Conservation (phyloP, 495 filamentous ascomycete species). For the Tuber borchii region DNA sequence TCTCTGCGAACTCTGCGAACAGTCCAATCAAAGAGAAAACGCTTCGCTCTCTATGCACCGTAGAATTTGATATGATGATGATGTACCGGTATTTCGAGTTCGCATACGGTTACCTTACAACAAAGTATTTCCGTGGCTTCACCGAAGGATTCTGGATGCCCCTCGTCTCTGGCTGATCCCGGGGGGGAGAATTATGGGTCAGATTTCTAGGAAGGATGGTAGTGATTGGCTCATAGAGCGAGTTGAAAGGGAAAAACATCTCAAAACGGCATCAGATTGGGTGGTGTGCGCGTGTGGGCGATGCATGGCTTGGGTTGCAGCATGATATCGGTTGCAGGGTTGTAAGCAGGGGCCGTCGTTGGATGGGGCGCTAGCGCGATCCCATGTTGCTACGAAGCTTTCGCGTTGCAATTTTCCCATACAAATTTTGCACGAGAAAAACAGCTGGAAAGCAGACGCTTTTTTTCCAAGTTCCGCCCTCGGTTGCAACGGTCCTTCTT, state of each 20-base stretch:
- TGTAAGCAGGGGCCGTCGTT: slow-evolving; percentile 4
- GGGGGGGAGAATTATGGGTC: neutral
- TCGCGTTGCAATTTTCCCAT: slow-evolving; percentile 37
- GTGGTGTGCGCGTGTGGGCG: neutral
- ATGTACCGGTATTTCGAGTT: neutral
- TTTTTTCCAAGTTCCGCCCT: slow-evolving; percentile 35
- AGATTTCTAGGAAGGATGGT: neutral
- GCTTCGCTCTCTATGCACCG: too few species aligned
- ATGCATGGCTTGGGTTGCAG: slow-evolving; percentile 4
- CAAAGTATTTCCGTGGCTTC: slow-evolving; percentile 2
- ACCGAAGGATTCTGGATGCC: neutral
- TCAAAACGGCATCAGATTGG: neutral
- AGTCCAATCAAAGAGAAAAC: too few species aligned
- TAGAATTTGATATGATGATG: neutral
- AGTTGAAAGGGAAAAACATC: neutral
- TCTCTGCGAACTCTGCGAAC: neutral
- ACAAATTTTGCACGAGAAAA: slow-evolving; percentile 40
- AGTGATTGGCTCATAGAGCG: neutral
- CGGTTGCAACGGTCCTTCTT: slow-evolving; percentile 36
- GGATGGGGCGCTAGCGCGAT: slow-evolving; percentile 24
- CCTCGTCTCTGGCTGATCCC: neutral
- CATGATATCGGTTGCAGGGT: slow-evolving; percentile 3
- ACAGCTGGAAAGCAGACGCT: slow-evolving; percentile 37
- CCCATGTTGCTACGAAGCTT: slow-evolving; percentile 35
- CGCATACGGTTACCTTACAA: neutral